phyloP scores from a whole-genome alignment of 371 early-diverging fungal genomes.

The Syncephalastrum contaminatum region DNA sequence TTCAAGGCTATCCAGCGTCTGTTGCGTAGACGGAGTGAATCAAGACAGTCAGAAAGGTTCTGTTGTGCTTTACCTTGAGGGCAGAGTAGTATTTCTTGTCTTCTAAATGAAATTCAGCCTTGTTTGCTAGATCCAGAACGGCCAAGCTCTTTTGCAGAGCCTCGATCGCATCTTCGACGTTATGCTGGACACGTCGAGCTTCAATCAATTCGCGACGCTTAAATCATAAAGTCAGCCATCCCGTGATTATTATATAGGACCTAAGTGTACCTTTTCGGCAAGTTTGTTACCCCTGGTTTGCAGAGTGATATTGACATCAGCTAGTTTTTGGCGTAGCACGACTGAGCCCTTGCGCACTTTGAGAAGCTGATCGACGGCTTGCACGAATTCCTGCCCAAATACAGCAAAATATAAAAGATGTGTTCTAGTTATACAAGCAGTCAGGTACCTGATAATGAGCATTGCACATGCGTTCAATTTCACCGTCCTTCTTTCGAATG shows the following conservation, averaged over 20 bases:
- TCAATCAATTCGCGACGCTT: constrained; percentile 90
- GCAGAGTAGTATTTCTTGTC: constrained; percentile 88
- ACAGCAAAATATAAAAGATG: background rate
- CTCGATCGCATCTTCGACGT: constrained; percentile 86
- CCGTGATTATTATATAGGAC: background rate
- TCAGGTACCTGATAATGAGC: constrained; percentile 83
- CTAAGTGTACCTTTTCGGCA: constrained; percentile 64
- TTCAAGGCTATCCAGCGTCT: constrained; percentile 82
- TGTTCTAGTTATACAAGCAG: background rate
- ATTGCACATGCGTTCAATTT: constrained; percentile 97
- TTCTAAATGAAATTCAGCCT: constrained; percentile 79
- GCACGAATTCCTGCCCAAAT: constrained; percentile 83
- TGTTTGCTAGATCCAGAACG: constrained; percentile 87
- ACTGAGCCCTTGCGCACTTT: constrained; percentile 91
- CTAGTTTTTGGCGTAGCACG: constrained; percentile 79
- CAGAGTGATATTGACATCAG: constrained; percentile 80
- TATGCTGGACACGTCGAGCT: constrained; percentile 79
- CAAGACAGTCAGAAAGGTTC: background rate
- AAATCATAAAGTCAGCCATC: constrained; percentile 12
- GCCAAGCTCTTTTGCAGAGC: constrained; percentile 80
- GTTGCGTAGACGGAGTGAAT: background rate
- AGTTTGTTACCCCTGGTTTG: constrained; percentile 80
- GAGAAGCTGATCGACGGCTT: constrained; percentile 91
- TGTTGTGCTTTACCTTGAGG: constrained; percentile 59
- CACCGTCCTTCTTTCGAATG: constrained; percentile 87